Evolutionary conservation across 1,139 yeast genomes (phyloP), one percentile per base, ranked within the genome.

Genomic region (Candida sp.): DNA sequence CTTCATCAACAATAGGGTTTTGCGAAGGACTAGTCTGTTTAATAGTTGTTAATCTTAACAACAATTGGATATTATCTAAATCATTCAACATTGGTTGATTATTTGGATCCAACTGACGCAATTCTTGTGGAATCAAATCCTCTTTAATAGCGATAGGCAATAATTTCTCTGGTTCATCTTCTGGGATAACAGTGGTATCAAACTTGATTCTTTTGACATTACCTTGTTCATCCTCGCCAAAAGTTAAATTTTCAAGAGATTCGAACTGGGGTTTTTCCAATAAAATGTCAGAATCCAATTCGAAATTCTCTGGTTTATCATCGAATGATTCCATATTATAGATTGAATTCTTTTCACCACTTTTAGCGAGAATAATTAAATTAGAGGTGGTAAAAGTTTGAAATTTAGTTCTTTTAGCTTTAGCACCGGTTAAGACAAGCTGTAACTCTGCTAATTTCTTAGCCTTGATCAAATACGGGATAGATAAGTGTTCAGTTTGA

Each of bases 401-500:
- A 58, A 70, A 87, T 60, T 87, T 88, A 3, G 99, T 91, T 59
- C 95, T 75, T 58, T 84, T 87, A 5, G 96, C 97, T 53, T 83
- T 81, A 40, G 93, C 88, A 50, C 99, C 99, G 1, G 97, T 85
- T 40, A 91, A 66, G 1, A 84, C 77, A 49, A 85, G 77, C 36
- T 75, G 68, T 40, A 95, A 72, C 1, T 81, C 78, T 0, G 95
- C 81, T 8, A 81, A 55, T 23, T 71, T 71, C 45, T 73, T 77
- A 25, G 78, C 95, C 62, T 70, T 75, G 9, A 63, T 66, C 54
- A 79, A 74, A 27, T 74, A 72, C 7, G 78, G 81, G 38, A 75
- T 61, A 1, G 80, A 75, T 42, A 74, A 71, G 59, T 77, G 81
- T 58, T 79, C 91, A 34, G 80, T 76, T 51, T 70, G 83, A 52